Evolutionary conservation across 202 grass and related monocot genomes (phyloP).

Genomic region (Digitaria exilis): DNA sequence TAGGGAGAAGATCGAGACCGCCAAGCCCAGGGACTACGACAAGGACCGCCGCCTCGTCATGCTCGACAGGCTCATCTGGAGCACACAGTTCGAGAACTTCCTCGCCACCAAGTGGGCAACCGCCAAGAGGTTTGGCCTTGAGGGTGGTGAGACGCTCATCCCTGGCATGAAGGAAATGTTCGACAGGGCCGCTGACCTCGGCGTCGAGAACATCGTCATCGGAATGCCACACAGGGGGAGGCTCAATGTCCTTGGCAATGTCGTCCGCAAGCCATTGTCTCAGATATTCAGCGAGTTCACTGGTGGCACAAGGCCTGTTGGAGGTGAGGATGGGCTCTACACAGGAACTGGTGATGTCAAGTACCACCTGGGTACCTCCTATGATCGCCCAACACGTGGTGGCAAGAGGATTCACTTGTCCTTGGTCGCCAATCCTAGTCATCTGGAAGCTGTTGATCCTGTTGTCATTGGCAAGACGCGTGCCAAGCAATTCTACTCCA

Average conservation of each 20-base stretch:
- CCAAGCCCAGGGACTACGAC: conserved; percentile 51
- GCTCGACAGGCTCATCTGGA: conserved; percentile 92
- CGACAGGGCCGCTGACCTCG: conserved; percentile 68
- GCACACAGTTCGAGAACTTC: conserved; percentile 95
- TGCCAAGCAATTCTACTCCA: conserved; percentile 87
- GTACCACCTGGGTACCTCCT: conserved; percentile 93
- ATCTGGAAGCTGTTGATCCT: conserved; percentile 86
- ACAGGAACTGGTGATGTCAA: conserved; percentile 93
- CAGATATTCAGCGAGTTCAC: conserved; percentile 97
- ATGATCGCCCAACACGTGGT: conserved; percentile 81
- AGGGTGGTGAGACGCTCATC: conserved; percentile 87
- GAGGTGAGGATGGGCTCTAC: conserved; percentile 78
- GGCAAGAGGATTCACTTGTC: conserved; percentile 87
- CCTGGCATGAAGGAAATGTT: conserved; percentile 99
- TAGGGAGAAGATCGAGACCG: conserved; percentile 77
- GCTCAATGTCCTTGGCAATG: conserved; percentile 88
- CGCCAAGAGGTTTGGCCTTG: conserved; percentile 90
- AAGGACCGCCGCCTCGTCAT: conserved; percentile 71
- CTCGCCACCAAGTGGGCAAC: conserved; percentile 90
- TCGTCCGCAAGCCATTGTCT: conserved; percentile 77
- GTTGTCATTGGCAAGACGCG: conserved; percentile 86
- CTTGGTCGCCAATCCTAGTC: conserved; percentile 87
- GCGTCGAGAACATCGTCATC: conserved; percentile 90
- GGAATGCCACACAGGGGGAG: conserved; percentile 96
- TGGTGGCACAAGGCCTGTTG: conserved; percentile 82